Conservation (phyloP, 768 basidiomycete species). For the Mycena rebaudengoi region DNA sequence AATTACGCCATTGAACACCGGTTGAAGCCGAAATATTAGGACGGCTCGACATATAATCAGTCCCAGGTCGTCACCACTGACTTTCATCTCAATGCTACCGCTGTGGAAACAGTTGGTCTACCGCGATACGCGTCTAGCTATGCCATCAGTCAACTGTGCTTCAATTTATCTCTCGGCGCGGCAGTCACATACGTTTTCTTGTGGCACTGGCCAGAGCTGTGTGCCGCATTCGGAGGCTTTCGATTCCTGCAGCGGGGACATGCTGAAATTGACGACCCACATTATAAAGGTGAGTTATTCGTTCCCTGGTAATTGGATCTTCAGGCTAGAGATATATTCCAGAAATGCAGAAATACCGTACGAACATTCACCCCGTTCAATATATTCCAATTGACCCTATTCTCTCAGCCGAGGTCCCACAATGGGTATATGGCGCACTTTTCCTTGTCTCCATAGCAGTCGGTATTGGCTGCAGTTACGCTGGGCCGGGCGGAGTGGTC, state of each 20-base stretch:
- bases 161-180: constrained; percentile 59
- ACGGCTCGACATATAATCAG: constrained; percentile 52
- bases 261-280: constrained; percentile 57
- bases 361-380: neutral
- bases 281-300: constrained; percentile 49
- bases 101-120: constrained; percentile 32
- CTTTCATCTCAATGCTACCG: constrained; percentile 43
- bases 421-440: constrained; percentile 57
- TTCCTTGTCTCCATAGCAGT: constrained; percentile 56
- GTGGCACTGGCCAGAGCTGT: constrained; percentile 62
- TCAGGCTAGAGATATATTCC: too few relatives aligned
- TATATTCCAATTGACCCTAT: neutral
- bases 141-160: constrained; percentile 55
- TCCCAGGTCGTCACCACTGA: constrained; percentile 48
- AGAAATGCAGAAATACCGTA: constrained; percentile 61
- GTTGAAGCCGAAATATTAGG: too few relatives aligned
- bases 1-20: too few relatives aligned
- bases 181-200: constrained; percentile 58
- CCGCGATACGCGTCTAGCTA: constrained; percentile 57
- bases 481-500: constrained; percentile 45
- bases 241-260: constrained; percentile 47
- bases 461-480: constrained; percentile 57
- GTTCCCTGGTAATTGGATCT: neutral
- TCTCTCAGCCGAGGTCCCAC: constrained; percentile 53
- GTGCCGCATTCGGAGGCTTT: constrained; percentile 51